Conservation (phyloP, 163 green algal species). For the Chlorella variabilis region DNA sequence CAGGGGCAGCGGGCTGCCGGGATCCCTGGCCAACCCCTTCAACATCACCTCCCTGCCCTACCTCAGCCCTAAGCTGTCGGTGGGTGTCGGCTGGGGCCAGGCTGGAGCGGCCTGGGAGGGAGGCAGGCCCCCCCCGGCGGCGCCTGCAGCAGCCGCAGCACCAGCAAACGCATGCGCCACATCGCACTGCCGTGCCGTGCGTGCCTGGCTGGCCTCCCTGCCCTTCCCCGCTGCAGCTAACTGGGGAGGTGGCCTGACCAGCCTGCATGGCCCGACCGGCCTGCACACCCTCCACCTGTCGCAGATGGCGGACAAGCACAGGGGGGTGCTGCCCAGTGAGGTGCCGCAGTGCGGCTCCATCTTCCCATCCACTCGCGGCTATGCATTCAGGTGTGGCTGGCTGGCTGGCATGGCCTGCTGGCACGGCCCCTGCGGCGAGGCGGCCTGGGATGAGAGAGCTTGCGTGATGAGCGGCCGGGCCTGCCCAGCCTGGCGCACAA, state of each 20-base stretch:
- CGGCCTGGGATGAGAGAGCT: no score
- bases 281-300: no score
- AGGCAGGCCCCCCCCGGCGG: no score
- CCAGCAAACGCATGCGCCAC: no score
- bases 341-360: conserved; percentile 1
- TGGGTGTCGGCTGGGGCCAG: neutral
- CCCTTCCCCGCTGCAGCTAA: neutral
- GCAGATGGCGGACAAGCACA: neutral
- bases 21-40: neutral
- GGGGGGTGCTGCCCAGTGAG: neutral
- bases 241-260: no score
- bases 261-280: neutral
- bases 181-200: no score
- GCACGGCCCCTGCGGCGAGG: no score
- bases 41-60: neutral
- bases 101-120: neutral
- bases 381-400: neutral
- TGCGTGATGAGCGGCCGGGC: no score
- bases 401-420: no score
- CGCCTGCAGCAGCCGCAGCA: no score
- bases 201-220: no score
- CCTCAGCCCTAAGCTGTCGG: neutral
- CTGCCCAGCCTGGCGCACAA: no score
- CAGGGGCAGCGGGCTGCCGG: neutral
- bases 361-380: neutral